Evolutionary conservation across 2,329 filamentous ascomycete genomes (phyloP).

Genomic region (Apiospora pterosperma): DNA sequence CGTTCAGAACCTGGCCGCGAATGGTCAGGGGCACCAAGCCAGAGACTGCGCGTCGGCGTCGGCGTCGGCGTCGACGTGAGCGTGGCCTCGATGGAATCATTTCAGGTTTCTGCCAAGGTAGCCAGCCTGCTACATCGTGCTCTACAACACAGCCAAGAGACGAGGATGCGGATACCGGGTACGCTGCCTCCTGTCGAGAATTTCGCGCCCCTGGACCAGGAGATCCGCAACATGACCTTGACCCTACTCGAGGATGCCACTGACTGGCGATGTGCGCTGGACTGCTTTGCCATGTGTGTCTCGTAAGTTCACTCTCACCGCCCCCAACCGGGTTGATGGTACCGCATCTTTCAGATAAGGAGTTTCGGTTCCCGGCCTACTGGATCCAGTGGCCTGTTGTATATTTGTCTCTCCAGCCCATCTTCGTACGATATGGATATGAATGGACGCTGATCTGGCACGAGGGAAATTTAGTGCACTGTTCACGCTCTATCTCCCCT

Average conservation of each 20-base stretch:
- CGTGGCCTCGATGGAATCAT: conserved; percentile 9
- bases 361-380: not conserved
- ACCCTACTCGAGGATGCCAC: conserved; percentile 21
- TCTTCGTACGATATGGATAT: no score
- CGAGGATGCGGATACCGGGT: conserved; percentile 20
- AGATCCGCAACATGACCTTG: conserved; percentile 24
- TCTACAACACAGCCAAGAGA: conserved; percentile 17
- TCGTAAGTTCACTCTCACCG: conserved; percentile 16
- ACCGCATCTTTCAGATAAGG: not conserved
- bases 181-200: conserved; percentile 19
- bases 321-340: not conserved
- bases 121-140: conserved; percentile 27
- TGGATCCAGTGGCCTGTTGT: not conserved
- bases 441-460: not conserved
- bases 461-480: conserved; percentile 17
- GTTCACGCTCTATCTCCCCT: conserved; percentile 29
- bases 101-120: conserved; percentile 28
- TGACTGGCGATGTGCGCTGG: conserved; percentile 27
- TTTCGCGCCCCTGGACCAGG: conserved; percentile 24
- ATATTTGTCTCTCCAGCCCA: not conserved
- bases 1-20: conserved; percentile 29
- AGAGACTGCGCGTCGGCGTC: not conserved
- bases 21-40: not conserved
- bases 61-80: conserved; percentile 2
- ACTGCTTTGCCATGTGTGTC: conserved; percentile 31